A percentile compares a stretch with the other conserved stretches of the same genome.
These are phyloP conservation scores for Arachis monticola DNA, from an alignment of 331 rosid genomes.

Conservation along the genomic window DNA sequence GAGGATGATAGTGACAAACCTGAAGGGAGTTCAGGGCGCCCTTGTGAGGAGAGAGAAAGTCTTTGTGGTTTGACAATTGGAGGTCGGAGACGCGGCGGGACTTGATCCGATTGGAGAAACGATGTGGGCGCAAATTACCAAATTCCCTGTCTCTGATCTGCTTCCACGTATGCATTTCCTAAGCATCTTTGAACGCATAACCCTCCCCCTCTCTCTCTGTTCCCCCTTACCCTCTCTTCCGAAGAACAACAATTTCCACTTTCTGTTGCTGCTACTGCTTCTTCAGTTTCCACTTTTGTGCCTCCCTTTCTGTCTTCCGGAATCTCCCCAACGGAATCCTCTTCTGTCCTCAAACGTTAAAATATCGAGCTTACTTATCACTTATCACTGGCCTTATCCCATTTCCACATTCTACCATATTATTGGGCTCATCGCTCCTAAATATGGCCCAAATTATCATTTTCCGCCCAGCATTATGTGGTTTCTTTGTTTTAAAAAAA, in stretches of 20 bases:
- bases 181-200: conserved; percentile 45
- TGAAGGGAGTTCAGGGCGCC: conserved; percentile 56
- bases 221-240: not conserved
- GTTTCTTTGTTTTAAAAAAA: too few relatives aligned
- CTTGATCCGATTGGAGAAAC: conserved; percentile 45
- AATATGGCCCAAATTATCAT: not conserved
- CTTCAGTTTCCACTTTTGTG: not conserved
- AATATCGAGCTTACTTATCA: too few relatives aligned
- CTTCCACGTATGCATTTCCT: conserved; percentile 56
- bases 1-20: conserved; percentile 9
- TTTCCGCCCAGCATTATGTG: too few relatives aligned
- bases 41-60: conserved; percentile 49
- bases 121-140: conserved; percentile 36
- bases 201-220: not conserved
- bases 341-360: not conserved
- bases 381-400: not conserved
- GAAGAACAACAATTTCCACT: not conserved
- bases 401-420: not conserved
- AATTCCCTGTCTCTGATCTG: conserved; percentile 56
- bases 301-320: not conserved
- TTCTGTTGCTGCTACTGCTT: not conserved
- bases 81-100: conserved; percentile 47
- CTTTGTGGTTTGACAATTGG: conserved; percentile 49
- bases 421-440: not conserved
- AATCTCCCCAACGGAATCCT: not conserved